These are phyloP conservation scores for Diaporthe caulivora DNA, from an alignment of 2,329 filamentous ascomycete genomes.

Conservation along the genomic window DNA sequence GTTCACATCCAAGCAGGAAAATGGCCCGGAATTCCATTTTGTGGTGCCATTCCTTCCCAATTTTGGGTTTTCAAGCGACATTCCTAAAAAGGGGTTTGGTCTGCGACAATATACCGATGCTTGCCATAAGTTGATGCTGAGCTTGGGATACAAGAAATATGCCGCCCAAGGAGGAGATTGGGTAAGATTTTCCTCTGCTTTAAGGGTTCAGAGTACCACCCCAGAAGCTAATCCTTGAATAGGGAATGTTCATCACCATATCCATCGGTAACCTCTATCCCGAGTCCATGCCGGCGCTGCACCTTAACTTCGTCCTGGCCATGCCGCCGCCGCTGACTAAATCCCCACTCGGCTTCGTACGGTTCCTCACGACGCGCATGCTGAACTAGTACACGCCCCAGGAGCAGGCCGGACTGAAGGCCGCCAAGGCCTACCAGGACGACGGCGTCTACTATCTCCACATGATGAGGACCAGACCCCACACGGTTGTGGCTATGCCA, in stretches of 20 bases:
- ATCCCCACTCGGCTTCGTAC: conserved; percentile 10
- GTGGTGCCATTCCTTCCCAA: conserved; percentile 59
- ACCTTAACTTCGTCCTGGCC: conserved; percentile 16
- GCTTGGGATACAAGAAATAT: conserved; percentile 53
- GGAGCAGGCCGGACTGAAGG: conserved; percentile 8
- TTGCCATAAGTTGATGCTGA: conserved; percentile 54
- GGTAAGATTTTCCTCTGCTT: conserved; percentile 51
- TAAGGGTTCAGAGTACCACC: background rate
- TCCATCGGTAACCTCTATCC: conserved; percentile 19
- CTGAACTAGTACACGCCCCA: conserved; percentile 11
- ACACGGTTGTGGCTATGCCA: conserved; percentile 78
- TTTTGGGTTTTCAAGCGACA: conserved; percentile 54
- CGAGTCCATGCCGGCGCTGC: background rate
- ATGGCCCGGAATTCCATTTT: conserved; percentile 56
- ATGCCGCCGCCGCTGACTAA: conserved; percentile 18
- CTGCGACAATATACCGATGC: conserved; percentile 46
- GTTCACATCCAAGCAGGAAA: conserved; percentile 46
- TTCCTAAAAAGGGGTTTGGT: conserved; percentile 49
- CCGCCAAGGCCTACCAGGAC: background rate
- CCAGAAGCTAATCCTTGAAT: background rate
- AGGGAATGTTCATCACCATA: conserved; percentile 21
- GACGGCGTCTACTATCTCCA: conserved; percentile 2
- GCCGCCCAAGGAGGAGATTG: conserved; percentile 76
- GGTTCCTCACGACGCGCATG: conserved; percentile 13
- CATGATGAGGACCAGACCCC: conserved; percentile 62